Conservation (phyloP, 2,329 filamentous ascomycete genomes). For the Colletotrichum endophyticum region DNA sequence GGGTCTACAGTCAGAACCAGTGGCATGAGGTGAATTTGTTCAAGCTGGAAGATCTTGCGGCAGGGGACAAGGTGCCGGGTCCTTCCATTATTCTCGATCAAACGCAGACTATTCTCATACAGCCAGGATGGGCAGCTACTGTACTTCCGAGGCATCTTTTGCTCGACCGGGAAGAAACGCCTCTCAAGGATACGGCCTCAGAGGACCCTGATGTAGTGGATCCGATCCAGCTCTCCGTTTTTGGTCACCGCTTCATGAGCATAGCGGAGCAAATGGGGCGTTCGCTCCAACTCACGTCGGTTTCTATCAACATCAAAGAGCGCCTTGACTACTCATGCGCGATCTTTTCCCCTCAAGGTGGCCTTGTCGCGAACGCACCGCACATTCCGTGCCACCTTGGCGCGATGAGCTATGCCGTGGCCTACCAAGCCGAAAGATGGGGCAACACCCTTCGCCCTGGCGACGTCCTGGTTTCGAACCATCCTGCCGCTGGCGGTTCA, state of each 20-base stretch:
- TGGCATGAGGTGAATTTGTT: not conserved
- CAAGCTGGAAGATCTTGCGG: not conserved
- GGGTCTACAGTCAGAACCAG: not conserved
- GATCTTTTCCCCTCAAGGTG: slow-evolving; percentile 44
- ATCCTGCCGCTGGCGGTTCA: slow-evolving; percentile 41
- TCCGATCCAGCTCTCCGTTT: slow-evolving; percentile 59
- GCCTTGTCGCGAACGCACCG: slow-evolving; percentile 44
- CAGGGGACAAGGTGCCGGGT: not conserved
- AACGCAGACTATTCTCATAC: not conserved
- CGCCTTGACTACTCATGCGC: slow-evolving; percentile 48
- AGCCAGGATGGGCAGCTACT: not conserved
- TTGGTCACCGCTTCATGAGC: slow-evolving; percentile 62
- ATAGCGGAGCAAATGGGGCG: slow-evolving; percentile 65
- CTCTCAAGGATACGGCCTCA: fast-evolving
- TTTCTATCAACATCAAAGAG: slow-evolving; percentile 54
- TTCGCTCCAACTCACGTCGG: slow-evolving; percentile 58
- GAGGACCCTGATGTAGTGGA: slow-evolving; percentile 33
- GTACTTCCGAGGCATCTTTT: not conserved
- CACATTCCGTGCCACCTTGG: slow-evolving; percentile 47
- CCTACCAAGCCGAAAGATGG: slow-evolving; percentile 40
- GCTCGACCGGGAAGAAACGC: not conserved
- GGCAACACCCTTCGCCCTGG: slow-evolving; percentile 36
- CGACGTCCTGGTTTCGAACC: slow-evolving; percentile 44
- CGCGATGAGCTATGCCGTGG: slow-evolving; percentile 44
- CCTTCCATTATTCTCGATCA: not conserved